These are phyloP conservation scores for Ramaria sp. DNA, from an alignment of 768 basidiomycete species.

Conservation along the genomic window DNA sequence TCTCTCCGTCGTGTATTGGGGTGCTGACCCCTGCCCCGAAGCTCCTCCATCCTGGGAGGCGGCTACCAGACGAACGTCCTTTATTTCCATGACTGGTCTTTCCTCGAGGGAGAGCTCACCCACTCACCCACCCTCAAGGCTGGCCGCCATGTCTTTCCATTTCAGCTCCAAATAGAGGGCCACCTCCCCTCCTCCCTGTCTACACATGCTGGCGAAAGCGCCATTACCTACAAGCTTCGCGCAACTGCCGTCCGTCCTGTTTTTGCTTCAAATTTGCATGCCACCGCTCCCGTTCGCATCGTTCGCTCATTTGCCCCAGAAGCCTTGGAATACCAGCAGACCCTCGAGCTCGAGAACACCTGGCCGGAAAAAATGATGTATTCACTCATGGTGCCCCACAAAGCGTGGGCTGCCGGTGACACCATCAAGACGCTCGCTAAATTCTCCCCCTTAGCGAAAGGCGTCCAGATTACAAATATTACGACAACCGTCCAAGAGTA, in stretches of 20 bases:
- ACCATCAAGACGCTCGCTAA: conserved; percentile 72
- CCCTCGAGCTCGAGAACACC: conserved; percentile 90
- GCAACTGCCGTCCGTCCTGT: conserved; percentile 75
- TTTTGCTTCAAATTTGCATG: conserved; percentile 54
- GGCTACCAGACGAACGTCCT: conserved; percentile 41
- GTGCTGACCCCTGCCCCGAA: conserved; percentile 25
- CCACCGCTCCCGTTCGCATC: conserved; percentile 50
- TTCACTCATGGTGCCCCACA: conserved; percentile 85
- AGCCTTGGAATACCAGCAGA: conserved; percentile 92
- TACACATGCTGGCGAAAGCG: conserved; percentile 38
- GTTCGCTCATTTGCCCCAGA: conserved; percentile 67
- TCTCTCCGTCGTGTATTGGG: conserved; percentile 27
- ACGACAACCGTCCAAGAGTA: conserved; percentile 65
- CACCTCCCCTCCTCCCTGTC: conserved; percentile 66
- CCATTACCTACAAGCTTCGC: conserved; percentile 81
- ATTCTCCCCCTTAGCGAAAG: conserved; percentile 80
- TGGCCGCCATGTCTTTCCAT: conserved; percentile 90
- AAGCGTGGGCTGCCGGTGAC: conserved; percentile 91
- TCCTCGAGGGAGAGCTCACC: conserved; percentile 73
- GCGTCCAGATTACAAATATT: conserved; percentile 59
- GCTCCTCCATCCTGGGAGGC: not conserved
- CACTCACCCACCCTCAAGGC: conserved; percentile 87
- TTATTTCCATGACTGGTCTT: conserved; percentile 85
- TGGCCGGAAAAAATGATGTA: conserved; percentile 99
- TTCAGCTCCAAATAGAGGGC: conserved; percentile 78